phyloP scores from a whole-genome alignment of 2,329 filamentous ascomycete genomes.

The Colletotrichum tropicicola region DNA sequence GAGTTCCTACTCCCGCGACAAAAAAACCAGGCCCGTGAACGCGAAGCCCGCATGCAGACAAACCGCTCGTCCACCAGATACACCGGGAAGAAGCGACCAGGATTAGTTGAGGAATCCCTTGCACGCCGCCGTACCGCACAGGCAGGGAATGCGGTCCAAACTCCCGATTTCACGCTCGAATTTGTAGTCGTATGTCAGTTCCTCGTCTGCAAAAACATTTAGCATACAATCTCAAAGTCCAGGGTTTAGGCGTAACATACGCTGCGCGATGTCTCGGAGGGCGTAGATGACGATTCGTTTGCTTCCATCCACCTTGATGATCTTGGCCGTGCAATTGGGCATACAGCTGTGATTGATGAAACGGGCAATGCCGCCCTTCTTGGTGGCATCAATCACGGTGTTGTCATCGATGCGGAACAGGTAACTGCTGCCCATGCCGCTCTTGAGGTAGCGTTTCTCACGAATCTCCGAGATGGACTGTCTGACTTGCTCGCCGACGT shows the following conservation, averaged over 20 bases:
- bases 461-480: constrained; percentile 98
- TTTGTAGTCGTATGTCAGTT: constrained; percentile 99
- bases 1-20: constrained; percentile 18
- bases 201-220: constrained; percentile 76
- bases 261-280: constrained; percentile 90
- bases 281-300: constrained; percentile 99
- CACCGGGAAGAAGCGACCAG: constrained; percentile 17
- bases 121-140: constrained; percentile 94
- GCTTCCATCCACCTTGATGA: constrained; percentile 97
- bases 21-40: constrained; percentile 2
- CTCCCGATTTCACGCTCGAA: constrained; percentile 98
- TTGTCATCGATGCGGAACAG: constrained; percentile 98
- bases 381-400: constrained; percentile 96
- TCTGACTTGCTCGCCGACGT: constrained; percentile 96
- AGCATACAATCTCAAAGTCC: constrained; percentile 29
- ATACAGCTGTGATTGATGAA: constrained; percentile 99
- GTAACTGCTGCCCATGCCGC: constrained; percentile 96
- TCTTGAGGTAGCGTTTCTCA: constrained; percentile 91
- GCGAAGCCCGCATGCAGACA: constrained; percentile 19
- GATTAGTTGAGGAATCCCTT: constrained; percentile 96
- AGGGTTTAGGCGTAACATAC: constrained; percentile 57
- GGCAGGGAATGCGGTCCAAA: constrained; percentile 93
- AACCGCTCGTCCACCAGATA: constrained; percentile 17
- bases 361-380: constrained; percentile 95
- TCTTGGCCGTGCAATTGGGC: constrained; percentile 98